Conservation (phyloP, 1,284 basidiomycete species). For the Hemileccinum hortonii region DNA sequence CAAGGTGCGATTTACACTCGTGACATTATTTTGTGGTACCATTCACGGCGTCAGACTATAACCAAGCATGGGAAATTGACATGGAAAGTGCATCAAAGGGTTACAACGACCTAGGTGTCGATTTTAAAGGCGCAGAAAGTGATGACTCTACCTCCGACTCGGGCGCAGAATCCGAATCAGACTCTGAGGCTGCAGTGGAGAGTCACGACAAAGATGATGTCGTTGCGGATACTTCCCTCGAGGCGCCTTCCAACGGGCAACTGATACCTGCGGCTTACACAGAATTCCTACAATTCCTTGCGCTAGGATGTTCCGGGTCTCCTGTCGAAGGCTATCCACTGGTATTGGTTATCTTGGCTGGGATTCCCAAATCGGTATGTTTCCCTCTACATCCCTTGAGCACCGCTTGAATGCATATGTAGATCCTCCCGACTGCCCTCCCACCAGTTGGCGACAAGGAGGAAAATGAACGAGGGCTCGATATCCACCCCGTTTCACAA, state of each 20-base stretch:
- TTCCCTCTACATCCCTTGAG: background rate
- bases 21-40: background rate
- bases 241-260: conserved; percentile 12
- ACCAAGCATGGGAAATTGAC: conserved; percentile 60
- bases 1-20: conserved; percentile 46
- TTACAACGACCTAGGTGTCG: conserved; percentile 19
- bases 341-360: conserved; percentile 75
- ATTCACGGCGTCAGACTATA: conserved; percentile 48
- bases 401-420: background rate
- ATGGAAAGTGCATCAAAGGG: conserved; percentile 15
- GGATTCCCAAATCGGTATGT: conserved; percentile 53
- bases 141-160: conserved; percentile 19
- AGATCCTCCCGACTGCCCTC: conserved; percentile 33
- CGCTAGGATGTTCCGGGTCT: conserved; percentile 73
- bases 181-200: conserved; percentile 26
- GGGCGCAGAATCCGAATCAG: conserved; percentile 25
- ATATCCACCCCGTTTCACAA: conserved; percentile 36
- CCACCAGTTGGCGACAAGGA: conserved; percentile 16
- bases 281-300: conserved; percentile 75
- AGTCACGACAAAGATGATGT: conserved; percentile 36
- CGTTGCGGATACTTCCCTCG: conserved; percentile 27
- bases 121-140: conserved; percentile 1
- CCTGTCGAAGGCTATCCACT: conserved; percentile 75
- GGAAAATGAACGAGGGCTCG: background rate
- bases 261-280: conserved; percentile 50